Percentiles rank a stretch among this genome's conserved stretches.
These are phyloP conservation scores for Penicillium occitanis DNA, from an alignment of 2,329 filamentous ascomycete species.

Conservation along the genomic window DNA sequence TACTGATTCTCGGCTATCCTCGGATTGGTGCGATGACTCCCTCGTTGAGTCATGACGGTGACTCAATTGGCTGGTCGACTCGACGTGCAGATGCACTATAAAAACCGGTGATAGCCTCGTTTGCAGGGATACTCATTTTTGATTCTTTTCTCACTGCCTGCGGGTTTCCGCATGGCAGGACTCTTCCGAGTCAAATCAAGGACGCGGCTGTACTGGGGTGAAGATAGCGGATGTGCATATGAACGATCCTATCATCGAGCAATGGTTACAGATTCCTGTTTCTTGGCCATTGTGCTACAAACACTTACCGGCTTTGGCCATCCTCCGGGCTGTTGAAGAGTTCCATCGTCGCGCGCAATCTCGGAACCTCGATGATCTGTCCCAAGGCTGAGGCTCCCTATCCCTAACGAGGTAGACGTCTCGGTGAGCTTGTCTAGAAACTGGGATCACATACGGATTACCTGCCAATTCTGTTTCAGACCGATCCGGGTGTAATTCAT, in stretches of 20 bases:
- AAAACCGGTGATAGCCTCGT: conserved; percentile 4
- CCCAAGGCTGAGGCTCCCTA: background rate
- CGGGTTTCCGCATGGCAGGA: background rate
- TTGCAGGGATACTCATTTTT: background rate
- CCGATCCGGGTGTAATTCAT: background rate
- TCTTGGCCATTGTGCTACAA: background rate
- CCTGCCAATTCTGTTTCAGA: background rate
- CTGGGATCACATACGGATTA: background rate
- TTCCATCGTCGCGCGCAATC: background rate
- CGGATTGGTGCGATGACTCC: conserved; percentile 1
- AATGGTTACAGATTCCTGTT: background rate
- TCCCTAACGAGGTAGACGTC: background rate
- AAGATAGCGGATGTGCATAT: background rate
- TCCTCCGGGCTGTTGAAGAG: background rate
- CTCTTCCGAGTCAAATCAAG: conserved; percentile 1
- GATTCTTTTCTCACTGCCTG: background rate
- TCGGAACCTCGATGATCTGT: background rate
- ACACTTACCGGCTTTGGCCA: background rate
- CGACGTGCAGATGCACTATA: background rate
- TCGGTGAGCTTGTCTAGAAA: background rate
- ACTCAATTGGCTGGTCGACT: background rate
- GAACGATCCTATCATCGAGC: background rate
- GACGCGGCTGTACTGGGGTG: background rate
- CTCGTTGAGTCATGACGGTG: background rate
- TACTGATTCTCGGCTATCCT: background rate